Base-by-base conservation (phyloP, 495 filamentous ascomycete genomes). In the Neurospora cerealis region DNA sequence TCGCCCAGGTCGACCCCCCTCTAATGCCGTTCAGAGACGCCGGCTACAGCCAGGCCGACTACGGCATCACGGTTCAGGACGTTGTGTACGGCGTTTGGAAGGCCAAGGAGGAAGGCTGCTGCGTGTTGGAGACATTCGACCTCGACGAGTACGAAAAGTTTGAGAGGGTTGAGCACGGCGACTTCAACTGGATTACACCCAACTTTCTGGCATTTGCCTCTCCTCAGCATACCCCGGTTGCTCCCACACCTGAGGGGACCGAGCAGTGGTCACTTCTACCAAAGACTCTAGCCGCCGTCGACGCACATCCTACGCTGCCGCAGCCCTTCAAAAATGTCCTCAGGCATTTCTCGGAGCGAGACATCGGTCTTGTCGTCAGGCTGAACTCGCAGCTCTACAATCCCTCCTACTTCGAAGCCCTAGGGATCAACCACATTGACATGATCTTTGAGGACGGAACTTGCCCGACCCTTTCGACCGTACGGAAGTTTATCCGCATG, bases 401-500 rank as follows among this genome's bases (percentile, higher is more conserved):
- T 6, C 92, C 96, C 8, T 94, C 93, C 28, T 97, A 93, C 84
- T 99, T 99, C 78, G 96, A 94, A 39, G 93, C 93, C 0, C 87
- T 99, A 60, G 96, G 95, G 8, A 98, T 99, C 77, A 89, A 92
- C 72, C 96, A 99, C 80, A 86, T 98, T 28, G 95, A 99, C 80
- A 98, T 99, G 96, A 97, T 98, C 75, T 99, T 99, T 77, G 96
- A 98, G 77, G 96, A 99, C 78, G 96, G 96, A 34, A 99, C 96
- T 8, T 98, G 96, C 82, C 96, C 96, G 19, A 89, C 93, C 4
- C 83, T 99, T 21, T 88, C 88, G 15, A 89, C 95, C 28, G 96
- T 99, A 11, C 88, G 91, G 39, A 93, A 93, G 75, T 99, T 98
- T 80, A 96, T 99, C 78, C 94, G 92, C 78, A 88, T 98, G 75